Evolutionary conservation across 129 eudicot genomes (phyloP).

Genomic region (Ambrosia trifida): DNA sequence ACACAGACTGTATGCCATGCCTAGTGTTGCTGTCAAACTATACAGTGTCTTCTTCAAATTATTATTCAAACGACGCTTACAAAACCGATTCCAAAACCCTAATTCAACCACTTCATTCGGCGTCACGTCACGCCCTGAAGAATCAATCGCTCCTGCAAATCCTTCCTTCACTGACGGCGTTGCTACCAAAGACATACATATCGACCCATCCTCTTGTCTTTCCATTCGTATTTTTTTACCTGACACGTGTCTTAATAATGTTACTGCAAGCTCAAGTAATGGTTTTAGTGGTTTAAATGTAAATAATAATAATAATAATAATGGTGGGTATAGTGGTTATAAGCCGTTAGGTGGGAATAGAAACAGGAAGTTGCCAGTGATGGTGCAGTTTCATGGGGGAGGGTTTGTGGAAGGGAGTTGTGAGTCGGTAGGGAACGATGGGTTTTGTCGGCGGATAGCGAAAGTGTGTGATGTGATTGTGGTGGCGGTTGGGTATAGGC

Average conservation of each 20-base stretch:
- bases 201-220: constrained; percentile 73
- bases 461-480: constrained; percentile 89
- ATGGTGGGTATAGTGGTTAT: constrained; percentile 64
- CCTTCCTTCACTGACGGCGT: constrained; percentile 82
- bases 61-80: constrained; percentile 69
- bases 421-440: constrained; percentile 82
- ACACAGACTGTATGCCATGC: constrained; percentile 40
- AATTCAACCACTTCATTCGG: constrained; percentile 49
- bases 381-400: constrained; percentile 96
- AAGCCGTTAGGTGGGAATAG: constrained; percentile 43
- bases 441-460: constrained; percentile 79
- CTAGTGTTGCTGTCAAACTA: constrained; percentile 83
- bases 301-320: too few species aligned
- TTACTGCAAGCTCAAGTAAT: constrained; percentile 8
- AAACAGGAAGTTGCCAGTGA: constrained; percentile 65
- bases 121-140: constrained; percentile 85
- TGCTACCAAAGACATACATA: constrained; percentile 89
- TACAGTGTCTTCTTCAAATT: constrained; percentile 81
- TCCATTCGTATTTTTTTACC: constrained; percentile 85
- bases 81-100: constrained; percentile 67
- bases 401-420: constrained; percentile 88
- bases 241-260: constrained; percentile 53
- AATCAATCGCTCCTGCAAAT: constrained; percentile 65
- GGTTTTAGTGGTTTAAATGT: constrained; percentile 49
- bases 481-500: constrained; percentile 85